phyloP scores from a whole-genome alignment of 768 basidiomycete genomes.

The Xanthoconium stramineum region DNA sequence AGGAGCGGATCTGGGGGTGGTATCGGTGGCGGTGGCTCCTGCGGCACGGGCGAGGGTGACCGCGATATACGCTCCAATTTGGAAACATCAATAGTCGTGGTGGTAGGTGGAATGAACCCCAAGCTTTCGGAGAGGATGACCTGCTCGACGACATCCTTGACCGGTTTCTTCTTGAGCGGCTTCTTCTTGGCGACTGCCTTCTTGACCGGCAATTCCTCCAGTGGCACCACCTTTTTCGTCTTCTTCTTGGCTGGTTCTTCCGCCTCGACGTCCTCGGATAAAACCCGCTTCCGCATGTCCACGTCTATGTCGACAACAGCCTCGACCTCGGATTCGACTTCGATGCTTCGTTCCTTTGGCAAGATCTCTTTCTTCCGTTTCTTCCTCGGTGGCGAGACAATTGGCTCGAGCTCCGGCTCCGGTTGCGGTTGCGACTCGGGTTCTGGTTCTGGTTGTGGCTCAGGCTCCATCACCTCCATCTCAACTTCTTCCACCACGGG shows the following conservation, averaged over 20 bases:
- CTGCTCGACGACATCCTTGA: conserved; percentile 44
- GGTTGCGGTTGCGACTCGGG: conserved; percentile 30
- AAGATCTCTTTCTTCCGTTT: conserved; percentile 50
- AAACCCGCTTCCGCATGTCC: conserved; percentile 42
- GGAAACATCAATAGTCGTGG: conserved; percentile 49
- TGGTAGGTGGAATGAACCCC: conserved; percentile 47
- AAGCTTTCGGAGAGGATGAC: conserved; percentile 49
- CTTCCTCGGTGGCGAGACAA: conserved; percentile 52
- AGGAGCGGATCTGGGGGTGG: conserved; percentile 53
- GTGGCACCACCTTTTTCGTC: conserved; percentile 27
- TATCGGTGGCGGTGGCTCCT: conserved; percentile 37
- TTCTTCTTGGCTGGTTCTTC: conserved; percentile 31
- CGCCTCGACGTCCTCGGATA: conserved; percentile 39
- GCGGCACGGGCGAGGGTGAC: conserved; percentile 51
- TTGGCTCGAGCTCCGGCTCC: conserved; percentile 33
- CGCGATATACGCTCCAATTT: conserved; percentile 43
- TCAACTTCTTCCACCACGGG: conserved; percentile 26
- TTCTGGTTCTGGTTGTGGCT: conserved; percentile 33
- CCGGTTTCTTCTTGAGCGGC: conserved; percentile 28
- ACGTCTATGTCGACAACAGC: conserved; percentile 32
- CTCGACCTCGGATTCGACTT: conserved; percentile 58
- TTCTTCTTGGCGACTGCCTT: conserved; percentile 35
- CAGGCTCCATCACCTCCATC: conserved; percentile 27
- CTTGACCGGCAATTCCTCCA: conserved; percentile 35
- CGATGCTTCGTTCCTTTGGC: conserved; percentile 36